Evolutionary conservation across 2,329 filamentous ascomycete genomes (phyloP), one percentile per base, ranked within the genome.

Genomic region (Colletotrichum horii): DNA sequence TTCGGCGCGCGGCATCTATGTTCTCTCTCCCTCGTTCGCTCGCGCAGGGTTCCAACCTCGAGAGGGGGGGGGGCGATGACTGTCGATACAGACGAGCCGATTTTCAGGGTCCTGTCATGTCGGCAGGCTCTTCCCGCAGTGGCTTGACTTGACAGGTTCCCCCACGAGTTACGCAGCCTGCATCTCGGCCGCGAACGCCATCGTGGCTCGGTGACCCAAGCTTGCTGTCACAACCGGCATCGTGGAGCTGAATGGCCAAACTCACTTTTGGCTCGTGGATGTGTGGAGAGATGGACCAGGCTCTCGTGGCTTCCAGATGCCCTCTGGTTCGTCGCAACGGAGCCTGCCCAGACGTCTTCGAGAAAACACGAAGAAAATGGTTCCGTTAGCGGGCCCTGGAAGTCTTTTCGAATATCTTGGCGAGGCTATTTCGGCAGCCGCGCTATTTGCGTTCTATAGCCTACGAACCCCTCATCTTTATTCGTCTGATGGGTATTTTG

Each of bases 141-240:
- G 32, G 67, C 34, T 55, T 62, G 36, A 66, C 62, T 67, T 38
- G 62, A 43, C 55, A 43, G 69, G 55, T 28, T 22, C 43, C 43
- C 32, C 36, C 15, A 43, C 36, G n/a, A 61, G 24, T 38, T 60
- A 66, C 28, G 28, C 26, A 58, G 28, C 30, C 16, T 36, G 28
- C 72, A 32, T 16, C 68, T 66, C 52, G 69, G 34, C 56, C 64
- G 24, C 64, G 70, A 72, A 75, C 32, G 34, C 55, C 38, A 52
- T 73, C 70, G 58, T 64, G 73, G 70, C 70, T 65, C 43, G n/a
- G 64, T 58, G 24, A 68, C 56, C 70, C 70, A 56, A 48, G 60
- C 60, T 65, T 26, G 48, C 15, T 38, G 66, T 60, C 36, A 61
- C 26, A 22, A 34, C 32, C 36, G 28, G 28, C 56, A n/a, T 19